Evolutionary conservation across 345 rosid species (phyloP).

Genomic region (Populus pruinosa): DNA sequence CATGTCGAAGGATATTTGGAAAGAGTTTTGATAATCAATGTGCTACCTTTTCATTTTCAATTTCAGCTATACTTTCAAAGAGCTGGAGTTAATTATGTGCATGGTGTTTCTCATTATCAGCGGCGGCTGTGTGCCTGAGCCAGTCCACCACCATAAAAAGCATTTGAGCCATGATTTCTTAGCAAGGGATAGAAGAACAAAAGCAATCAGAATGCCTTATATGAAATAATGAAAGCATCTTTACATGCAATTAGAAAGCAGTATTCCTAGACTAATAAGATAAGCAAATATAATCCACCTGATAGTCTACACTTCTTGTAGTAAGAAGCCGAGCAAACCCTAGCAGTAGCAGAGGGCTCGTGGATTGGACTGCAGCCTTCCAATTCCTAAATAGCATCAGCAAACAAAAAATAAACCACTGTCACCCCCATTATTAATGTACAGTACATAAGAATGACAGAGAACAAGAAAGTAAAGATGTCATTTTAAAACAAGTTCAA

Average conservation of each 20-base stretch:
- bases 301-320: slow-evolving; percentile 78
- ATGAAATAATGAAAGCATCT: neutral
- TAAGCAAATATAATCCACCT: slow-evolving; percentile 40
- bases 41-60: too few species aligned
- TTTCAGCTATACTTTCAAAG: too few species aligned
- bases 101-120: neutral
- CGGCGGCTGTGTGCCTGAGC: neutral
- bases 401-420: neutral
- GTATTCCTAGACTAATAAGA: neutral
- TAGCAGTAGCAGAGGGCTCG: slow-evolving; percentile 59
- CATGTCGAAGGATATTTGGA: too few species aligned
- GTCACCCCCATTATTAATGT: neutral
- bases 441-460: too few species aligned
- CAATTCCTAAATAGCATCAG: slow-evolving; percentile 43
- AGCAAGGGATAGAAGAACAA: neutral
- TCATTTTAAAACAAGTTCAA: neutral
- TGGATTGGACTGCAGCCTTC: slow-evolving; percentile 51
- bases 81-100: neutral
- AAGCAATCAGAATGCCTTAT: neutral
- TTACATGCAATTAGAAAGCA: neutral
- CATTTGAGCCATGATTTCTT: neutral
- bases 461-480: neutral
- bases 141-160: neutral
- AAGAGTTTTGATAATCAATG: too few species aligned
- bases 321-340: slow-evolving; percentile 74